phyloP scores from a whole-genome alignment of 2,329 filamentous ascomycete species.

The Xylariaceae sp. region DNA sequence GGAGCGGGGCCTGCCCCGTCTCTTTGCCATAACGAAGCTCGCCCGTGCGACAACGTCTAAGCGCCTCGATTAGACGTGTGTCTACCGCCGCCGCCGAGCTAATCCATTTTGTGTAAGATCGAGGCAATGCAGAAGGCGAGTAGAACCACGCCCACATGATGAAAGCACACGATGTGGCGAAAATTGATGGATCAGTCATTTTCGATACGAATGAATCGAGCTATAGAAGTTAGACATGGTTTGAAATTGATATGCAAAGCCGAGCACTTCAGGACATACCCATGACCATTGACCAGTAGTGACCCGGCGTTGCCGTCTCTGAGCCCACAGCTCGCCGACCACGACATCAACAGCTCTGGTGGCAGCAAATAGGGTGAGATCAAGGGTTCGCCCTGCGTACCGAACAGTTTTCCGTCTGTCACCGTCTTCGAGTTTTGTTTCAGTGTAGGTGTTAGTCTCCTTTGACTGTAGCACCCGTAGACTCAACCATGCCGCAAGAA shows the following conservation, averaged over 20 bases:
- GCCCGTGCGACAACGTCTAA: constrained; percentile 69
- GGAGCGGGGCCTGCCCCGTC: constrained; percentile 70
- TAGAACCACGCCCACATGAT: constrained; percentile 95
- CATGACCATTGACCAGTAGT: constrained; percentile 53
- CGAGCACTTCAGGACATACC: constrained; percentile 41
- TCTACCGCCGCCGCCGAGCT: constrained; percentile 78
- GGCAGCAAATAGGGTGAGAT: constrained; percentile 79
- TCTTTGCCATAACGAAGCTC: constrained; percentile 75
- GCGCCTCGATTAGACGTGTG: constrained; percentile 72
- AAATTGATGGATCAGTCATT: constrained; percentile 71
- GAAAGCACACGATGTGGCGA: constrained; percentile 72
- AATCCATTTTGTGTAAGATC: constrained; percentile 82
- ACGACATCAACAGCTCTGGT: constrained; percentile 75
- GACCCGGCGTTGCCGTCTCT: constrained; percentile 51
- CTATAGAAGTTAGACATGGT: constrained; percentile 21
- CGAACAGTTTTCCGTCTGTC: constrained; percentile 33
- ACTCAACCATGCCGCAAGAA: constrained; percentile 64
- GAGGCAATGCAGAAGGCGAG: constrained; percentile 70
- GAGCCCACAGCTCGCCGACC: constrained; percentile 69
- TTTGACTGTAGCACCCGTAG: constrained; percentile 64
- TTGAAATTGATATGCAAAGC: not conserved
- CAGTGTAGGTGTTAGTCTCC: constrained; percentile 51
- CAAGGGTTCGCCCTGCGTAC: constrained; percentile 74
- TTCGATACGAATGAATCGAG: constrained; percentile 49
- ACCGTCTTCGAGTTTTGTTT: constrained; percentile 43